A percentile compares a stretch with the other conserved stretches of the same genome.
Evolutionary conservation across 768 basidiomycete genomes (phyloP).

Genomic region (Lactifluus subvellereus): DNA sequence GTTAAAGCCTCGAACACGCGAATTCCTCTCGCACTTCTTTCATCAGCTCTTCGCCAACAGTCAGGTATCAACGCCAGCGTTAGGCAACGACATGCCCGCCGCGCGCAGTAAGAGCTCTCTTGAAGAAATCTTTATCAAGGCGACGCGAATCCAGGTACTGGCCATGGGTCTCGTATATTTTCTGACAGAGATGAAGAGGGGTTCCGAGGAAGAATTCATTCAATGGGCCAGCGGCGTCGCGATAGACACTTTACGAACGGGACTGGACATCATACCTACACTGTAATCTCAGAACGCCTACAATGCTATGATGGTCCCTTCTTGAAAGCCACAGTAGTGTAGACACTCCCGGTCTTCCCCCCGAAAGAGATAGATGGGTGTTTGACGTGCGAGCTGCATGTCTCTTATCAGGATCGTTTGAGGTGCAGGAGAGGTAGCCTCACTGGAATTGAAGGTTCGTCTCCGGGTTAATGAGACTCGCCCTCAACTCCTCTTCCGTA

Average conservation of each 20-base stretch:
- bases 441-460: constrained; percentile 62
- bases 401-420: constrained; percentile 1
- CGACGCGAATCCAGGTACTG: constrained; percentile 55
- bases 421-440: constrained; percentile 26
- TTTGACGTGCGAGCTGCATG: constrained; percentile 58
- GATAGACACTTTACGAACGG: constrained; percentile 60
- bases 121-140: constrained; percentile 78
- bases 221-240: constrained; percentile 66
- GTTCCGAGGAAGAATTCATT: constrained; percentile 38
- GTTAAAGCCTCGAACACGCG: constrained; percentile 54
- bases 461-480: constrained; percentile 42
- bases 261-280: constrained; percentile 49
- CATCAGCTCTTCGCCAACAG: constrained; percentile 64
- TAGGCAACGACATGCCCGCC: constrained; percentile 37
- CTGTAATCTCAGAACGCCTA: constrained; percentile 20
- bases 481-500: constrained; percentile 67
- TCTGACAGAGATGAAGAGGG: constrained; percentile 39
- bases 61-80: constrained; percentile 65
- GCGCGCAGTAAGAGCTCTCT: constrained; percentile 53
- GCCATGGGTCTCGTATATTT: constrained; percentile 76
- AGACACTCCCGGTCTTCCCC: constrained; percentile 65
- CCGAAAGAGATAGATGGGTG: constrained; percentile 73
- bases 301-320: constrained; percentile 28
- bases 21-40: constrained; percentile 70
- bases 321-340: constrained; percentile 68